phyloP scores from a whole-genome alignment of 495 filamentous ascomycete species.

The Aspergillus kassunensis region DNA sequence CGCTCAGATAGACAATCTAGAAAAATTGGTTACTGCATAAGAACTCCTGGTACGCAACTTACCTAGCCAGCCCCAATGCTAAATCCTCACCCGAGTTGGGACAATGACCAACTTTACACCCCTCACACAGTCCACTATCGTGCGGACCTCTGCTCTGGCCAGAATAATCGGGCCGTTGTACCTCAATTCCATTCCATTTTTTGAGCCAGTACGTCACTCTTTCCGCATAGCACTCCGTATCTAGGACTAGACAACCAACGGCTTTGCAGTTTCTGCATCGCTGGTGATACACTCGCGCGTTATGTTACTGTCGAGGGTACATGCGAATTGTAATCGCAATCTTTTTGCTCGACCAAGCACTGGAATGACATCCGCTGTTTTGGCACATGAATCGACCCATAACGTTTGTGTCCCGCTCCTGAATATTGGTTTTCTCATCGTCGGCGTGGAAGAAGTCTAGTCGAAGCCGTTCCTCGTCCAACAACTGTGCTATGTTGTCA shows the following conservation, averaged over 20 bases:
- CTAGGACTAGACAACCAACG: not conserved
- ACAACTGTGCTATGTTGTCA: not conserved
- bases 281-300: constrained; percentile 2
- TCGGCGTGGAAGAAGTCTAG: constrained; percentile 12
- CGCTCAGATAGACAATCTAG: constrained; percentile 7
- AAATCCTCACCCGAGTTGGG: constrained; percentile 8
- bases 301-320: not conserved
- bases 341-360: not conserved
- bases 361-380: not conserved
- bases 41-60: constrained; percentile 6
- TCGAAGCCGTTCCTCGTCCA: not conserved
- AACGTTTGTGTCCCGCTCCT: constrained; percentile 16
- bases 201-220: constrained; percentile 26
- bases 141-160: constrained; percentile 36
- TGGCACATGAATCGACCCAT: constrained; percentile 18
- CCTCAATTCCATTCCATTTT: constrained; percentile 42
- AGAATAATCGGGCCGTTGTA: constrained; percentile 21
- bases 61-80: constrained; percentile 4
- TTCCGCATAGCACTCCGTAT: constrained; percentile 2
- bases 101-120: constrained; percentile 47
- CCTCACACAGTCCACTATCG: constrained; percentile 40
- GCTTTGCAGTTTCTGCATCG: not conserved
- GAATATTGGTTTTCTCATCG: not conserved
- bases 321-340: constrained; percentile 3
- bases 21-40: constrained; percentile 6